Evolutionary conservation across 371 early-diverging fungal species (phyloP).

Genomic region (Mortierella polycephala): DNA sequence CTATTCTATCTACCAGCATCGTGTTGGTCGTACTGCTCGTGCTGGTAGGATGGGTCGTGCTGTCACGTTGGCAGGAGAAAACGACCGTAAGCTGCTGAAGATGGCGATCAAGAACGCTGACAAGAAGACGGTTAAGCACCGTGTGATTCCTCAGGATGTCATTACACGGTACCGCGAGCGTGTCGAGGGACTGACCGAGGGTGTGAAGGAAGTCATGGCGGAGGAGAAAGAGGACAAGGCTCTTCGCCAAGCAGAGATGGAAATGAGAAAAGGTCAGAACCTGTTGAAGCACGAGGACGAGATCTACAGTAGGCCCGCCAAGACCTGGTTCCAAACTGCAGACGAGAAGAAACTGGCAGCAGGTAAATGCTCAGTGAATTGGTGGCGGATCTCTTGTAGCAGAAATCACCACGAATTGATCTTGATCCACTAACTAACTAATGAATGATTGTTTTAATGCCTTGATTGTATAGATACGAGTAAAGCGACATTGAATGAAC

Average conservation of each 20-base stretch:
- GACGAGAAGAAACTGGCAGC: conserved; percentile 64
- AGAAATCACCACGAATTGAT: background rate
- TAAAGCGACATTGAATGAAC: conserved; percentile 56
- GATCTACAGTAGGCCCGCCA: conserved; percentile 89
- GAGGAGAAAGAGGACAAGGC: conserved; percentile 90
- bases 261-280: conserved; percentile 87
- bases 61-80: conserved; percentile 92
- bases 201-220: conserved; percentile 81
- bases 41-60: conserved; percentile 87
- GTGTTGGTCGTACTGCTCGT: conserved; percentile 99
- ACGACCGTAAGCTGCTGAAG: conserved; percentile 93
- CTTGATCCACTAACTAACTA: too few species aligned
- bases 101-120: conserved; percentile 88
- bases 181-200: conserved; percentile 70
- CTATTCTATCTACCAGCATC: conserved; percentile 97
- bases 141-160: conserved; percentile 83
- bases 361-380: conserved; percentile 15
- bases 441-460: background rate
- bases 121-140: conserved; percentile 82
- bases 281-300: conserved; percentile 85
- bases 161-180: conserved; percentile 78
- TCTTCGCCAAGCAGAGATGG: conserved; percentile 88
- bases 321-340: conserved; percentile 94
- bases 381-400: too few species aligned
- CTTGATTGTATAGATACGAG: conserved; percentile 24